Base-by-base conservation (phyloP, 2,329 filamentous ascomycete species). In the Sphaerostilbella broomeana region DNA sequence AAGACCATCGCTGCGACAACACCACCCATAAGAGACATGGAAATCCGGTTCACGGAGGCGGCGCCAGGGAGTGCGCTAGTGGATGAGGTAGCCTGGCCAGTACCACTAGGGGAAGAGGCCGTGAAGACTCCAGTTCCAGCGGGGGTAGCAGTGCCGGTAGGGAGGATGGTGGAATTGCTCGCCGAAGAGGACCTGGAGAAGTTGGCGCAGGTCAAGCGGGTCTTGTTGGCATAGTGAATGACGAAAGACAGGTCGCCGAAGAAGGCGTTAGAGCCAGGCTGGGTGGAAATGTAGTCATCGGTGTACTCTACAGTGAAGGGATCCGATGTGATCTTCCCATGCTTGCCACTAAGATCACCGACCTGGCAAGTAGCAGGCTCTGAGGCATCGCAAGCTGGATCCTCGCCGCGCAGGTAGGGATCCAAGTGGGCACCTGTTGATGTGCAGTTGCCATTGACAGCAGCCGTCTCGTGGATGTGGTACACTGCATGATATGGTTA, bases 271-370 rank as follows among this genome's bases (percentile, higher is more conserved):
- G 67, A 59, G 24, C 68, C 71, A 11, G 66, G 55, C 29, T 63
- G 52, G 21, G 77, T 71, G 4, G 78, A 76, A n/a, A 71, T 62
- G 53, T 70, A 84, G 16, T 62, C 56, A 53, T 85, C 81, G 43
- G 59, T 54, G 61, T 75, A 83, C 34, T 60, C 63, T 40, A 57
- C 60, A 19, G 57, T 54, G 54, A 71, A 79, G 10, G 70, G 64
- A 46, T 71, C 68, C 19, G 60, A 57, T 18, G 60, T 67, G 52
- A 84, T 73, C 44, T 69, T 69, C 46, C 83, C 83, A 52, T 82
- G 67, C 65, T 90, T 90, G 55, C 85, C 85, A 51, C 76, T 75
- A 40, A 88, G 68, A 57, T 90, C 85, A 48, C 86, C 85, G 9
- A 85, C 76, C 62, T 90, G 77, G 65, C 85, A 92, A 8, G 75